Evolutionary conservation across 164 flowering plant species (phyloP).

Genomic region (Dillenia suffruticosa): DNA sequence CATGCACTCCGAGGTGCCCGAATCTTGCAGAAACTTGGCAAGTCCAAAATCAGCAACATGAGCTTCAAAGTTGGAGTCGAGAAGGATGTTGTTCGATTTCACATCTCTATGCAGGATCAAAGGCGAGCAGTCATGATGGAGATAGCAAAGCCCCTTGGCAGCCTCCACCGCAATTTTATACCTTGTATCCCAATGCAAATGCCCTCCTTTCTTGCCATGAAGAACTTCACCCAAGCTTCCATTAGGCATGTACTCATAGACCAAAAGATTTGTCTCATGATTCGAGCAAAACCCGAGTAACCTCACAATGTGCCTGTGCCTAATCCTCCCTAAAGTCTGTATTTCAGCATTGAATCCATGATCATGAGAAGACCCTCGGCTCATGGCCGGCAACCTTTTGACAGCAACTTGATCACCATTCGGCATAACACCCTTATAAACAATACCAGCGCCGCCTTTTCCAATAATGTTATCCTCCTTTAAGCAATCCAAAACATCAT

Average conservation of each 20-base stretch:
- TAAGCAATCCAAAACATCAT: slow-evolving; percentile 78
- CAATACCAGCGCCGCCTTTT: slow-evolving; percentile 98
- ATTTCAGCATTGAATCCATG: slow-evolving; percentile 98
- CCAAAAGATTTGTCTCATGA: slow-evolving; percentile 91
- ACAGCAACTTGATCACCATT: slow-evolving; percentile 85
- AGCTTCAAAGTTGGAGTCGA: slow-evolving; percentile 86
- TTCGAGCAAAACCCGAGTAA: slow-evolving; percentile 91
- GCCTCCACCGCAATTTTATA: slow-evolving; percentile 94
- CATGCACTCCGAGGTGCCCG: slow-evolving; percentile 98
- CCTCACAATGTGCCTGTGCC: slow-evolving; percentile 95
- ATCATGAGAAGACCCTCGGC: slow-evolving; percentile 88
- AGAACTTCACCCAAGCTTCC: slow-evolving; percentile 97
- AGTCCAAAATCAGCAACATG: slow-evolving; percentile 99
- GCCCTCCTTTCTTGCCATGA: slow-evolving; percentile 98
- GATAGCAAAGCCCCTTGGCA: slow-evolving; percentile 93
- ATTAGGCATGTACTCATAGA: slow-evolving; percentile 96
- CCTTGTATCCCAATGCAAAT: slow-evolving; percentile 90
- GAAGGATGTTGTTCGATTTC: slow-evolving; percentile 92
- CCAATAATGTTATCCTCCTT: slow-evolving; percentile 97
- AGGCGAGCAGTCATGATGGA: slow-evolving; percentile 98
- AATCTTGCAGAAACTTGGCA: slow-evolving; percentile 95
- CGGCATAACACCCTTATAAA: slow-evolving; percentile 88
- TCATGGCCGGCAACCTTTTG: slow-evolving; percentile 87
- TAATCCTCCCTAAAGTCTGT: slow-evolving; percentile 85
- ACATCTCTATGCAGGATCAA: slow-evolving; percentile 92